phyloP scores from a whole-genome alignment of 495 filamentous ascomycete genomes.

The Aspergillus haitiensis region DNA sequence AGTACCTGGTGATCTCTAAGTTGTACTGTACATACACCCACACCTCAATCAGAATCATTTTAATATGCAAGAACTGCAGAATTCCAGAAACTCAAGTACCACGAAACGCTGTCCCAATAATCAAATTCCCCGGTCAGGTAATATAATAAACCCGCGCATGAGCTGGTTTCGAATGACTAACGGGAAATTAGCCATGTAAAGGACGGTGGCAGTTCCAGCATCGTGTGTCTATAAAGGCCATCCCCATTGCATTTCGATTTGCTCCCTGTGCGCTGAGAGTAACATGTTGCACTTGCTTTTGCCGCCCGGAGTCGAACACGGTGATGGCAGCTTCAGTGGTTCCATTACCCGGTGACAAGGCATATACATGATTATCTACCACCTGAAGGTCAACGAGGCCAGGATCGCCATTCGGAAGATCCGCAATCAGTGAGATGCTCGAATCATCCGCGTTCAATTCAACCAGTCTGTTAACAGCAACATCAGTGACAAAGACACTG shows the following conservation, averaged over 20 bases:
- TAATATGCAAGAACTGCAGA: too few species aligned
- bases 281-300: slow-evolving; percentile 2
- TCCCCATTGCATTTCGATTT: background rate
- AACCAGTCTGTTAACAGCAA: slow-evolving; percentile 1
- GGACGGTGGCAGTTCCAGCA: too few species aligned
- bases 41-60: too few species aligned
- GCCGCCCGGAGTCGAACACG: background rate
- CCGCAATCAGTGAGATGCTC: background rate
- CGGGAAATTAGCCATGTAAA: too few species aligned
- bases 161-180: too few species aligned
- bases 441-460: slow-evolving; percentile 5
- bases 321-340: slow-evolving; percentile 5
- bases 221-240: background rate
- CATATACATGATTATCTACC: background rate
- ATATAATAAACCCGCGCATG: too few species aligned
- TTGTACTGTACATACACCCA: too few species aligned
- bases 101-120: too few species aligned
- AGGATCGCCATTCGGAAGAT: background rate
- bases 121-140: too few species aligned
- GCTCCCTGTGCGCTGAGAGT: background rate
- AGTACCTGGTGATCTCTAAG: too few species aligned
- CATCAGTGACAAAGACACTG: slow-evolving; percentile 8
- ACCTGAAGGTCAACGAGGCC: background rate
- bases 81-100: too few species aligned
- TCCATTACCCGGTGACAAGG: slow-evolving; percentile 3